Evolutionary conservation across 2,329 filamentous ascomycete species (phyloP), one percentile per base, ranked within the genome.

Genomic region (Madurella mycetomatis): DNA sequence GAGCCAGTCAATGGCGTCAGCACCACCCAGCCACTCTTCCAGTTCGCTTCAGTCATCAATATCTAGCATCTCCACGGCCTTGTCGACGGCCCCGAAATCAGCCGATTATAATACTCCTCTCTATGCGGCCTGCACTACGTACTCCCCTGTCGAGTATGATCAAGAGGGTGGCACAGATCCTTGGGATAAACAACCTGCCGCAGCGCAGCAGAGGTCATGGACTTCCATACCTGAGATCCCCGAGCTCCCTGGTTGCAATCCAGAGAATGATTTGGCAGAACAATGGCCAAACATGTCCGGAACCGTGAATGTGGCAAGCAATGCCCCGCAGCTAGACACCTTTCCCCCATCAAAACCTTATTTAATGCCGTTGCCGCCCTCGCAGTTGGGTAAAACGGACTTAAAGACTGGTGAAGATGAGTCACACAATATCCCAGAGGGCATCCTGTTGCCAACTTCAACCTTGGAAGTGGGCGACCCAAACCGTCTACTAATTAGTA

Each of bases 41-140:
- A 5, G 47, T 25, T 47, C 53, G 9, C 53, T 41, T n/a, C 47
- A 45, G n/a, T 45, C 49, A 2, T 51, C 48, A 2, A 25, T 46
- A 4, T 55, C 53, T 18, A 55, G 49, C 16, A 17, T 17, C 3
- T 11, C 16, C 5, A 45, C 44, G 0, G 9, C 31, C 4, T 2
- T 41, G 15, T 31, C 37, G 7, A 44, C 44, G 1, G 19, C 40
- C 9, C 5, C 25, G 25, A 37, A 19, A 4, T 2, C 32, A 2
- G 16, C 43, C 3, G 19, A n/a, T 1, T n/a, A 13, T 16, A 32
- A 15, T 7, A 16, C 17, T 19, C 48, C 43, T 8, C 5, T 49
- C 4, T 55, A 45, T 12, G 25, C 48, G 2, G 5, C 15, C 1
- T n/a, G 45, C 18, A 50, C 47, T 2, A 54, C 52, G 4, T 41